phyloP scores from a whole-genome alignment of 2,329 filamentous ascomycete species.

The Macrophomina tecta region DNA sequence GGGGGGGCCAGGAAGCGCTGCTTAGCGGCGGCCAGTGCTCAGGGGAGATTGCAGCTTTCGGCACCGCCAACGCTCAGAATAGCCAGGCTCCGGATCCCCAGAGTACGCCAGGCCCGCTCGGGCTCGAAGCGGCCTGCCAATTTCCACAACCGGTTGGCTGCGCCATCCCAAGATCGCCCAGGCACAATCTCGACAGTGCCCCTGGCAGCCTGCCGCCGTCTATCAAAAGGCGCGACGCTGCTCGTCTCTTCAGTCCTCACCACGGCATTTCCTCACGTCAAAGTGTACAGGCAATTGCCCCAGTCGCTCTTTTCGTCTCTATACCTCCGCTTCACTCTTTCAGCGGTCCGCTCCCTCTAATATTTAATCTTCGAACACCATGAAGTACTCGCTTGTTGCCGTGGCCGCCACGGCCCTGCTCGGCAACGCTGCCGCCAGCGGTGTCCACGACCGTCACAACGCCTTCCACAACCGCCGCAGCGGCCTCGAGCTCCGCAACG shows the following conservation, averaged over 20 bases:
- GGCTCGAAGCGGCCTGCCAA: conserved; percentile 17
- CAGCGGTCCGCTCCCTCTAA: conserved; percentile 75
- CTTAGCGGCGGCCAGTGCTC: conserved; percentile 14
- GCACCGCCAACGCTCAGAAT: conserved; percentile 15
- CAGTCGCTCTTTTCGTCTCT: conserved; percentile 29
- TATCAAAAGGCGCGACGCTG: conserved; percentile 24
- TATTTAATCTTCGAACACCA: conserved; percentile 53
- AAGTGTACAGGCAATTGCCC: conserved; percentile 9
- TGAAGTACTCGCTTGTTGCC: conserved; percentile 76
- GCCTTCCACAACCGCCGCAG: conserved; percentile 62
- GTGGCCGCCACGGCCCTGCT: conserved; percentile 63
- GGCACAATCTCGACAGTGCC: conserved; percentile 22
- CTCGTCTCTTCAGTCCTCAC: conserved; percentile 1
- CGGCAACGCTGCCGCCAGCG: conserved; percentile 60
- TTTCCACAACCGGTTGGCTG: conserved; percentile 20
- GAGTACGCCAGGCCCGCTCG: conserved; percentile 3
- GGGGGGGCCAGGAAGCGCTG: background rate
- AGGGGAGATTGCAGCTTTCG: conserved; percentile 24
- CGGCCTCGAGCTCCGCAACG: conserved; percentile 42
- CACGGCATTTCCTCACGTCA: conserved; percentile 21
- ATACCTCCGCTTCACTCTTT: conserved; percentile 82
- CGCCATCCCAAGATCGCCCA: conserved; percentile 24
- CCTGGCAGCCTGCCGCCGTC: conserved; percentile 12
- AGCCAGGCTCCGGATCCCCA: conserved; percentile 26
- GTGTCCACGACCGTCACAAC: conserved; percentile 68